Base-by-base conservation (phyloP, 768 basidiomycete species). In the Agrocybe chaxingu region DNA sequence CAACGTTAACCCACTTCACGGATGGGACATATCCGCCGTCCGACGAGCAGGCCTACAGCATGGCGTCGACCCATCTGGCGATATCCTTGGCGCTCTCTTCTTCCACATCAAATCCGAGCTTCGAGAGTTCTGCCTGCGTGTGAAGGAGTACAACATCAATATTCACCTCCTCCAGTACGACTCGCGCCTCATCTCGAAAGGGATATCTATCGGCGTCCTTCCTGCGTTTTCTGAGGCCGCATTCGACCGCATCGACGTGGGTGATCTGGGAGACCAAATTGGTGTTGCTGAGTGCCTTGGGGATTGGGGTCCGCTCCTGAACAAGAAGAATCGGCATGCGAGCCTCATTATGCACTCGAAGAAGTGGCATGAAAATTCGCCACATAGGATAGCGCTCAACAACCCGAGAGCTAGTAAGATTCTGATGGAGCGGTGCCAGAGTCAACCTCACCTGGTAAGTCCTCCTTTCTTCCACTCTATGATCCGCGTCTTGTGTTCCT, bases 11-110 rank as follows among this genome's bases (percentile, higher is more conserved):
- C 79, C 81, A 0, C 66, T 82, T 0, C 67, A 66, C 33, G 74
- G 75, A 13, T 82, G 79, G 78, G 71, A 78, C 55, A 44, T 75
- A n/a, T 61, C 72, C 19, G 55, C 66, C n/a, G 69, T 79, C 13
- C 61, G 71, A 32, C 50, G 58, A 11, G 64, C 70, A 0, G 78
- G 78, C n/a, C 53, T 49, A 35, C 67, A 62, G 37, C 53, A 68
- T 45, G 65, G 66, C 4, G 43, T 71, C 38, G 67, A 70, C 42
- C 60, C 69, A 1, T 55, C 61, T 3, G 61, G 59, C 32, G 72
- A 76, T 57, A 67, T 71, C 45, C 61, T 72, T 24, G 73, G 73
- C 7, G 71, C 66, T 38, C 69, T 76, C 48, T 76, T 74, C 66
- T 73, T 76, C 58, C 69, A 75, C 54, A 56, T 74, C 54, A 74